Evolutionary conservation across 2,329 filamentous ascomycete genomes (phyloP).

Genomic region (Pestalotiopsis sp.): DNA sequence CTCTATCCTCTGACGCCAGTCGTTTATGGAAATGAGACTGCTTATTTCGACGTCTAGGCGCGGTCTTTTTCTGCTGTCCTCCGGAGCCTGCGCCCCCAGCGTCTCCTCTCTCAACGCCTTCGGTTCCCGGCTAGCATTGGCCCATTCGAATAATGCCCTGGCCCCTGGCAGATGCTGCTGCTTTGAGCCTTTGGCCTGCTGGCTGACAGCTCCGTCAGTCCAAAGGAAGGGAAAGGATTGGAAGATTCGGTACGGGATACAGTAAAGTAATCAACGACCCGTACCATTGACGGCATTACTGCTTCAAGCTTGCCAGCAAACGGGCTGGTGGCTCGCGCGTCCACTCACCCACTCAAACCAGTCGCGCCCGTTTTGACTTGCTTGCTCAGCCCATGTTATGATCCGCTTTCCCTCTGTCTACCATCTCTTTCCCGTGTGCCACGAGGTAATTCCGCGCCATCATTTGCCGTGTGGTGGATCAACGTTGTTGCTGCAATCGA

Average conservation of each 20-base stretch:
- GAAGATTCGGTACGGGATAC: background rate
- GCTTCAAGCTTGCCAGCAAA: background rate
- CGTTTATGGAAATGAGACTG: background rate
- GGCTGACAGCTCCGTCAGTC: background rate
- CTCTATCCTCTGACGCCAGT: too few relatives aligned
- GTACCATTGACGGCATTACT: background rate
- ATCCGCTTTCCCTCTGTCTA: background rate
- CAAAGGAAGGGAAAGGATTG: background rate
- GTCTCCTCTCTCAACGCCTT: background rate
- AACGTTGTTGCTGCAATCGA: background rate
- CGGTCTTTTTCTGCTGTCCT: background rate
- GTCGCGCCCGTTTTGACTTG: background rate
- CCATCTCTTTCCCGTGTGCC: background rate
- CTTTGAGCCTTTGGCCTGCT: background rate
- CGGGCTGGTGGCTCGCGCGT: background rate
- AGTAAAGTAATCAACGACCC: background rate
- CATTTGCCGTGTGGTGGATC: background rate
- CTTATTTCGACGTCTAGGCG: background rate
- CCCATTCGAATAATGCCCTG: background rate
- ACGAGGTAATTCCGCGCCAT: background rate
- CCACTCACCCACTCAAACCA: background rate
- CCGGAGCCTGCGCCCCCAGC: background rate
- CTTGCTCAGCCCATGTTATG: background rate
- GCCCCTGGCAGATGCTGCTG: too few relatives aligned
- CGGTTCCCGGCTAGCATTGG: background rate